Conservation (phyloP, 495 filamentous ascomycete species). For the Trichoderma gamsii region DNA sequence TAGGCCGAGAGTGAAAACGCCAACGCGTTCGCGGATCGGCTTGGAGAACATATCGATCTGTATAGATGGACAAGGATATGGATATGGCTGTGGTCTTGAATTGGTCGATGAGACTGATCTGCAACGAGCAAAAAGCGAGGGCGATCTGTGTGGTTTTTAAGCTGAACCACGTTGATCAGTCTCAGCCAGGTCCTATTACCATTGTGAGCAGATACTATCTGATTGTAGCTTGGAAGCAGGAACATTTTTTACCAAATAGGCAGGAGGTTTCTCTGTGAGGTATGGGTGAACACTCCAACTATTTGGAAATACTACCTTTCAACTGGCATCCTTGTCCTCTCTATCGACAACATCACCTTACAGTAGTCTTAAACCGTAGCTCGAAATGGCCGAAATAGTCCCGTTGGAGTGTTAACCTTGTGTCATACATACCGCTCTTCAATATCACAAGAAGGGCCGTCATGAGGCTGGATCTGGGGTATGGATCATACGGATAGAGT, state of each 20-base stretch:
- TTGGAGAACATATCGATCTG: not conserved
- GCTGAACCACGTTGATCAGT: not conserved
- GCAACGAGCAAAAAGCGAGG: not conserved
- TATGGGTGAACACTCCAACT: not conserved
- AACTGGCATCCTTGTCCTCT: not conserved
- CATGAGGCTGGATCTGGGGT: not conserved
- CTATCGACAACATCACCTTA: not conserved
- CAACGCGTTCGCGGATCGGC: not conserved
- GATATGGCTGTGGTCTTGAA: not conserved
- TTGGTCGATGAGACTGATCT: not conserved
- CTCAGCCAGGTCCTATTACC: not conserved
- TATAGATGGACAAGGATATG: not conserved
- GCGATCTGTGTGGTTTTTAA: not conserved
- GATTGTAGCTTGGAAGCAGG: not conserved
- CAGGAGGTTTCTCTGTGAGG: not conserved
- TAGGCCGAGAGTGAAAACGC: slow-evolving; percentile 28
- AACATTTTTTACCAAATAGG: not conserved
- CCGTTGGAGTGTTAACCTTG: not conserved
- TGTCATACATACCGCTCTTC: not conserved
- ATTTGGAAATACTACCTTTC: not conserved
- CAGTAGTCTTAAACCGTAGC: not conserved
- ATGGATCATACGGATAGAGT: not conserved
- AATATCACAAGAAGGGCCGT: not conserved
- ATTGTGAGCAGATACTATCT: not conserved
- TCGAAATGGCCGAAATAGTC: not conserved